Evolutionary conservation across 441 rosid species (phyloP).

Genomic region (Melastoma candidum): DNA sequence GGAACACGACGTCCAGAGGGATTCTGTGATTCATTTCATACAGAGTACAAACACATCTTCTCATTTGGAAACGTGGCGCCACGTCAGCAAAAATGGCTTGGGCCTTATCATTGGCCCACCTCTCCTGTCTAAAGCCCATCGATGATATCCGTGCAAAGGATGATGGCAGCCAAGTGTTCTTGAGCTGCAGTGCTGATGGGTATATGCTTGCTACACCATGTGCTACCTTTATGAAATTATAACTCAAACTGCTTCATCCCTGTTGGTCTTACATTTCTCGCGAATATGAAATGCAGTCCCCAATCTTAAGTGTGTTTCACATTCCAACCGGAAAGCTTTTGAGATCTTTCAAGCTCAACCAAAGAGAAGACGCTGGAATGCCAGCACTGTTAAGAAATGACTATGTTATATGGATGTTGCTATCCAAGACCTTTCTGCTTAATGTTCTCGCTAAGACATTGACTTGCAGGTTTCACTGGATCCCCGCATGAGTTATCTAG

Average conservation of each 20-base stretch:
- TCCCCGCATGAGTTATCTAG: constrained; percentile 71
- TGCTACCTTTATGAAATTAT: not conserved
- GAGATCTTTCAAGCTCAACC: constrained; percentile 51
- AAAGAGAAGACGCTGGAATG: constrained; percentile 63
- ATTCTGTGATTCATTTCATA: no score
- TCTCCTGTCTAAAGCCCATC: constrained; percentile 5
- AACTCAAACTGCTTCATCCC: no score
- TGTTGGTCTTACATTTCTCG: no score
- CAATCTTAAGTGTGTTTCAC: constrained; percentile 34
- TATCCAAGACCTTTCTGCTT: constrained; percentile 9
- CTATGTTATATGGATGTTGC: constrained; percentile 8
- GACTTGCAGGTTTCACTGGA: constrained; percentile 57
- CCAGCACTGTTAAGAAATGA: constrained; percentile 50
- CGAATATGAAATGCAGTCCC: no score
- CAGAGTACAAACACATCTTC: no score
- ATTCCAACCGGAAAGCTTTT: constrained; percentile 54
- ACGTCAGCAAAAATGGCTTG: no score
- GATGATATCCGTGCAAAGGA: constrained; percentile 60
- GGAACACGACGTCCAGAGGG: no score
- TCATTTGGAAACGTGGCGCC: no score
- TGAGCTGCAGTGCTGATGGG: constrained; percentile 87
- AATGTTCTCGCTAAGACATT: constrained; percentile 16
- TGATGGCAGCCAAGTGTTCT: constrained; percentile 38
- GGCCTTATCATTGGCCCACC: no score
- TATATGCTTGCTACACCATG: constrained; percentile 10